Evolutionary conservation across 1,139 yeast genomes (phyloP), one percentile per base, ranked within the genome.

Genomic region (Citeromyces hawaiiensis): DNA sequence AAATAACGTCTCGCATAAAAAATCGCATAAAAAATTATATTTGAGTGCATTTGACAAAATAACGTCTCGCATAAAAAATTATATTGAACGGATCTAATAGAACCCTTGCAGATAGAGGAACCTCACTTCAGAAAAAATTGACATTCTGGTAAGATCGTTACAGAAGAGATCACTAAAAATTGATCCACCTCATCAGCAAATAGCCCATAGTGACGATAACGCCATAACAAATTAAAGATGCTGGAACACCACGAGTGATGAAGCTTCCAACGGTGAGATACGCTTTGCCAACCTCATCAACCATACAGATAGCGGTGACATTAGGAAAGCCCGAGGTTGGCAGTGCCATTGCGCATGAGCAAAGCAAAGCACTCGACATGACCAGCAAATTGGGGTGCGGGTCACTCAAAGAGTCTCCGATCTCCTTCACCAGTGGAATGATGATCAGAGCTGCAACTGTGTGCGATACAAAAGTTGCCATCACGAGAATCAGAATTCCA

Each of bases 271-370:
- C 96, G 1, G 87, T 76, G 48, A 88, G 61, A 54, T 88, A 88
- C 23, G 91, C 81, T 44, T 79, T 78, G 7, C 96, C 96, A 23
- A 86, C 71, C 52, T 85, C 95, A 57, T 88, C 95, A 6, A 86
- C 74, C 77, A 86, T 76, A 43, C 94, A 85, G 43, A 88, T 83
- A 2, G 96, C 97, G 0, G 96, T 87, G 36, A 88, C 95, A 51
- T 88, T 88, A 14, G 97, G 97, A 70, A 88, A 88, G 0, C 97
- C 97, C 1, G 94, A 83, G 0, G 97, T 88, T 21, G 97, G 97
- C 44, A 88, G 67, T 9, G 94, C 96, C 96, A 88, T 88, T 3
- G 96, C 97, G 38, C 80, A 78, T 0, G 96, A 85, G 48, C 96
- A 85, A 45, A 88, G 60, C 49, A 88, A 65, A 0, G 95, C 91